Conservation (phyloP, 2,329 filamentous ascomycete species). For the Aaosphaeria pasadenensis region DNA sequence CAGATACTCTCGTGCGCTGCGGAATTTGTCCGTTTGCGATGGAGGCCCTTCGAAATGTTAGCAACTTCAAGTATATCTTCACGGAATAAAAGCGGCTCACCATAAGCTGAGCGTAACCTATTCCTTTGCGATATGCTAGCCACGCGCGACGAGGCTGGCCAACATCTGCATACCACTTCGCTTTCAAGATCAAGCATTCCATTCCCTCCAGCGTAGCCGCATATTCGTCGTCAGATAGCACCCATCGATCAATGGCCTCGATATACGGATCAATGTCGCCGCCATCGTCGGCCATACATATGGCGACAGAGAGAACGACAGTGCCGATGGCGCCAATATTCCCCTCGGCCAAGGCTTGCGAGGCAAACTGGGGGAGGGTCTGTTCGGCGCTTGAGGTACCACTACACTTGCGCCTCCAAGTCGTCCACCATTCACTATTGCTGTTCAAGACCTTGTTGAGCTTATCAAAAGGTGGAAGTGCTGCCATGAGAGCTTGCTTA, state of each 20-base stretch:
- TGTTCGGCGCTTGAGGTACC: conserved; percentile 39
- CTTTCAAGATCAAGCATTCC: conserved; percentile 51
- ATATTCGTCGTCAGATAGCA: conserved; percentile 50
- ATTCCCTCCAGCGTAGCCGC: conserved; percentile 52
- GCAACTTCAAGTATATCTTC: neutral
- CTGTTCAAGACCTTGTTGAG: conserved; percentile 29
- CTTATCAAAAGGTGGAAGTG: conserved; percentile 33
- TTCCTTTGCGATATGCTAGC: conserved; percentile 49
- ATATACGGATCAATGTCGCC: conserved; percentile 47
- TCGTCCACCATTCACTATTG: conserved; percentile 42
- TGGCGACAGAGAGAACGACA: conserved; percentile 38
- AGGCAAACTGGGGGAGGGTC: conserved; percentile 42
- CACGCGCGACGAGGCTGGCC: conserved; percentile 56
- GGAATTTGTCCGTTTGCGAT: conserved; percentile 34
- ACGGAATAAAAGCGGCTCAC: conserved; percentile 26
- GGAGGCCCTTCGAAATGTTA: conserved; percentile 32
- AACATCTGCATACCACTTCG: conserved; percentile 54
- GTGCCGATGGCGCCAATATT: conserved; percentile 38
- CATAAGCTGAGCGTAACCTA: conserved; percentile 54
- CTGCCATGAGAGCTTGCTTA: conserved; percentile 32
- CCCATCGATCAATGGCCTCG: conserved; percentile 45
- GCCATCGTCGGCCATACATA: conserved; percentile 31
- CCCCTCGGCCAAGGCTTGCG: conserved; percentile 43
- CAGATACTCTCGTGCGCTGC: conserved; percentile 37
- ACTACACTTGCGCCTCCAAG: conserved; percentile 42